phyloP scores from a whole-genome alignment of 2,329 filamentous ascomycete genomes.

The Cladosporium sp. region DNA sequence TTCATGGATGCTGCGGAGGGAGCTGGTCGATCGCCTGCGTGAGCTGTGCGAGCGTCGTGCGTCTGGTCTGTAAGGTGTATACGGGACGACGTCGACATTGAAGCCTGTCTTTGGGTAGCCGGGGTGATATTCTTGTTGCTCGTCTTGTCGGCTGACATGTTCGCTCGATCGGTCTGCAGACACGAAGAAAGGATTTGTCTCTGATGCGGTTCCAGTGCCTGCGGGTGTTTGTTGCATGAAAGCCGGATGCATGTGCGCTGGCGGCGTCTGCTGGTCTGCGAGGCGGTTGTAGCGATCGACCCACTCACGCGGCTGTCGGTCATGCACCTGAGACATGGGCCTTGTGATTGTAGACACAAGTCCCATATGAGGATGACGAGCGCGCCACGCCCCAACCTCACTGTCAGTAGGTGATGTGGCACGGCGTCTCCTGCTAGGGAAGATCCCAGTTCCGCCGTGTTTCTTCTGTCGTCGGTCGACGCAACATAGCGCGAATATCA shows the following conservation, averaged over 20 bases:
- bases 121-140: constrained; percentile 9
- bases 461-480: constrained; percentile 15
- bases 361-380: constrained; percentile 10
- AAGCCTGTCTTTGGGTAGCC: constrained; percentile 2
- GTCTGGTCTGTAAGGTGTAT: constrained; percentile 1
- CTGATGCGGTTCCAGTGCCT: not conserved
- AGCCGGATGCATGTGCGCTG: constrained; percentile 10
- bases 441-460: constrained; percentile 1
- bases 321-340: not conserved
- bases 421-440: constrained; percentile 1
- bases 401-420: constrained; percentile 7
- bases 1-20: not conserved
- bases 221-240: not conserved
- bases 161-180: not conserved
- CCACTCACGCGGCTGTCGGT: constrained; percentile 9
- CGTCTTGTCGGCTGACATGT: not conserved
- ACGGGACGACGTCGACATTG: not conserved
- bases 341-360: not conserved
- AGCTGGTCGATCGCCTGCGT: not conserved
- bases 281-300: constrained; percentile 13
- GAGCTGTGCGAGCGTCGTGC: constrained; percentile 10
- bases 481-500: constrained; percentile 15
- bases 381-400: constrained; percentile 5
- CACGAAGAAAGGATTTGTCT: constrained; percentile 8
- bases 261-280: constrained; percentile 7